Evolutionary conservation across 805 yeast species (phyloP).

Genomic region (Blastobotrys chiropterorum): DNA sequence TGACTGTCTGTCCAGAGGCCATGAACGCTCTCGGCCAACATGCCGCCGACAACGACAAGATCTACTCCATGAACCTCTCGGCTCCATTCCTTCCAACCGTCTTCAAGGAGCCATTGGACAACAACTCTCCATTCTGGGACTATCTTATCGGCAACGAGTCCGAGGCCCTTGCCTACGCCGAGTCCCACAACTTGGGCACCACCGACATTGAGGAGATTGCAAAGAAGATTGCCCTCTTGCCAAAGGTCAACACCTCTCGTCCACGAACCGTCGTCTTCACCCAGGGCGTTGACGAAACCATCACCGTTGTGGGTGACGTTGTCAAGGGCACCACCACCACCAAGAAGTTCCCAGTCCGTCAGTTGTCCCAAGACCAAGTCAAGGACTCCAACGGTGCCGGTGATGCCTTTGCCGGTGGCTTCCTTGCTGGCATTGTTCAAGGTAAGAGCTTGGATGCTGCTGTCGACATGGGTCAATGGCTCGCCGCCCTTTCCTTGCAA

Average conservation of each 20-base stretch:
- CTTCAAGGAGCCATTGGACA: slow-evolving; percentile 85
- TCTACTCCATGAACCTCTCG: slow-evolving; percentile 77
- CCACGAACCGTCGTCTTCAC: slow-evolving; percentile 89
- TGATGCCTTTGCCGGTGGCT: slow-evolving; percentile 97
- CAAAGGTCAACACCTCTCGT: slow-evolving; percentile 61
- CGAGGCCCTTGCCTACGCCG: slow-evolving; percentile 93
- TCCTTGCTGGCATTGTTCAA: slow-evolving; percentile 79
- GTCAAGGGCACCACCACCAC: slow-evolving; percentile 38
- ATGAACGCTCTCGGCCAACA: slow-evolving; percentile 84
- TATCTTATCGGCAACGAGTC: slow-evolving; percentile 91
- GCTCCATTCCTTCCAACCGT: slow-evolving; percentile 97
- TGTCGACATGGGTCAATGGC: slow-evolving; percentile 91
- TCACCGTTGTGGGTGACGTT: slow-evolving; percentile 57
- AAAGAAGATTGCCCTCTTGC: slow-evolving; percentile 67
- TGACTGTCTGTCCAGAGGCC: slow-evolving; percentile 96
- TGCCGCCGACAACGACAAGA: slow-evolving; percentile 76
- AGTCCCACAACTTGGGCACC: slow-evolving; percentile 62
- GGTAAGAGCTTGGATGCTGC: slow-evolving; percentile 54
- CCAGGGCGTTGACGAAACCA: slow-evolving; percentile 90
- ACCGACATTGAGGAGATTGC: slow-evolving; percentile 73
- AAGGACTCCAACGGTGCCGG: slow-evolving; percentile 98
- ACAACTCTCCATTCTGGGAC: slow-evolving; percentile 80
- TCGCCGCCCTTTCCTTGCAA: slow-evolving; percentile 87
- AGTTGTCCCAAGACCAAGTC: slow-evolving; percentile 59
- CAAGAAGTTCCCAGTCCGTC: slow-evolving; percentile 59